phyloP scores from a whole-genome alignment of 2,329 filamentous ascomycete genomes.

The Ustulina deusta region DNA sequence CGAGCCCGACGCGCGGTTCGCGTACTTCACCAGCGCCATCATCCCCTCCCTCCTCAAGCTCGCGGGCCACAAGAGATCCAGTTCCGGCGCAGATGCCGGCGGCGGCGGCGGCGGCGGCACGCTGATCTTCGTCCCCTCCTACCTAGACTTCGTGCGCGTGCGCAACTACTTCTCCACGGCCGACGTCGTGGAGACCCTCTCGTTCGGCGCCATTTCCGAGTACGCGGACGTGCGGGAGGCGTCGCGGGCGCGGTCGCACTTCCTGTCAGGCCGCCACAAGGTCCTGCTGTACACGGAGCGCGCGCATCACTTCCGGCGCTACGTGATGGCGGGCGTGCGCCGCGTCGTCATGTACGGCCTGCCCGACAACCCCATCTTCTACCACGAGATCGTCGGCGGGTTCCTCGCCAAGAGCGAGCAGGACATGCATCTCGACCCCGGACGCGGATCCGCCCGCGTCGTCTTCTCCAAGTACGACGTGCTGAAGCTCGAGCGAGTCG shows the following conservation, averaged over 20 bases:
- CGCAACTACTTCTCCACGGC: conserved; percentile 91
- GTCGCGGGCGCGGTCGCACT: conserved; percentile 86
- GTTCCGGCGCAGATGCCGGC: conserved; percentile 5
- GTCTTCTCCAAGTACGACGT: conserved; percentile 92
- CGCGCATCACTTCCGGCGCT: conserved; percentile 96
- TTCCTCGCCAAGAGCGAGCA: conserved; percentile 72
- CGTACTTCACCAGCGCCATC: conserved; percentile 87
- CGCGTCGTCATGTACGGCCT: conserved; percentile 89
- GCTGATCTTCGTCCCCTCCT: conserved; percentile 90
- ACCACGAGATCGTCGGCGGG: conserved; percentile 78
- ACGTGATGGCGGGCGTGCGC: conserved; percentile 82
- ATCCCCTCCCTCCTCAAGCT: conserved; percentile 80
- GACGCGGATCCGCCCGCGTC: conserved; percentile 69
- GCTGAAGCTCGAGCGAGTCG: conserved; percentile 87
- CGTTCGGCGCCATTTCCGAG: conserved; percentile 89
- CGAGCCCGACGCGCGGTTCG: conserved; percentile 90
- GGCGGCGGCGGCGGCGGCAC: conserved; percentile 66
- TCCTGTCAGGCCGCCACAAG: conserved; percentile 83
- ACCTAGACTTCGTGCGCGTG: conserved; percentile 93
- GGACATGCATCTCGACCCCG: conserved; percentile 66
- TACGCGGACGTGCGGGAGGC: conserved; percentile 85
- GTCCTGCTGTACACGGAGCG: conserved; percentile 92
- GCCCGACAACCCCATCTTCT: conserved; percentile 88
- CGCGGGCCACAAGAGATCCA: conserved; percentile 47
- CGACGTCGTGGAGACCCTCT: conserved; percentile 62